phyloP scores from a whole-genome alignment of 345 rosid genomes.

The Microcos paniculata region DNA sequence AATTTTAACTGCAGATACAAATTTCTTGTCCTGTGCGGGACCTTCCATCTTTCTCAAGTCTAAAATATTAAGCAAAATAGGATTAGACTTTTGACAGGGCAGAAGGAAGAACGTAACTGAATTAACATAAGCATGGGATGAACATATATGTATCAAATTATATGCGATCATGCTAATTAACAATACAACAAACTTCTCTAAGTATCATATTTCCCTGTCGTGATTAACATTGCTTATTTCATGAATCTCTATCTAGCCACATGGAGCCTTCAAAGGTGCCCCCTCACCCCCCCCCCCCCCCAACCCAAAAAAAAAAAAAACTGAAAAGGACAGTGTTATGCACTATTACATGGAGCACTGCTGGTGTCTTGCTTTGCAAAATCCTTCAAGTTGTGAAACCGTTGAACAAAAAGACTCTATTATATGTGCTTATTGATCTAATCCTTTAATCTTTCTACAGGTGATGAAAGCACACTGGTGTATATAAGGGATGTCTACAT shows the following conservation, averaged over 20 bases:
- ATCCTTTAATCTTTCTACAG: neutral
- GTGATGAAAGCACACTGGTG: neutral
- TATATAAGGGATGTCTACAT: neutral
- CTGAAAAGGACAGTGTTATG: neutral
- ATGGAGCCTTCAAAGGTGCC: neutral
- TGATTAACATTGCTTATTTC: neutral
- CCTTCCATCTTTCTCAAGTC: constrained; percentile 69
- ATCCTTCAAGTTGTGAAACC: neutral
- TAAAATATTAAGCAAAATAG: constrained; percentile 28
- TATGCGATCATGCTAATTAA: constrained; percentile 18
- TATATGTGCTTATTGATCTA: neutral
- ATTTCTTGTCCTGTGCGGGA: constrained; percentile 44
- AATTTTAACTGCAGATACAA: constrained; percentile 49
- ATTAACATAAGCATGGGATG: neutral
- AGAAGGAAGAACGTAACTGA: neutral
- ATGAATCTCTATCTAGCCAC: neutral
- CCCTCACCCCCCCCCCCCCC: no score
- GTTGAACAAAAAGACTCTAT: neutral
- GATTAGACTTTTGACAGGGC: neutral
- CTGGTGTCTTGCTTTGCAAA: neutral
- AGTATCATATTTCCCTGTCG: neutral
- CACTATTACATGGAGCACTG: neutral
- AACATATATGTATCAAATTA: neutral
- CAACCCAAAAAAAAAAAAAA: no score
- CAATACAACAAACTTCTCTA: neutral